These are phyloP conservation scores for Primulina huaijiensis DNA, from an alignment of 257 asterid species.

Conservation along the genomic window DNA sequence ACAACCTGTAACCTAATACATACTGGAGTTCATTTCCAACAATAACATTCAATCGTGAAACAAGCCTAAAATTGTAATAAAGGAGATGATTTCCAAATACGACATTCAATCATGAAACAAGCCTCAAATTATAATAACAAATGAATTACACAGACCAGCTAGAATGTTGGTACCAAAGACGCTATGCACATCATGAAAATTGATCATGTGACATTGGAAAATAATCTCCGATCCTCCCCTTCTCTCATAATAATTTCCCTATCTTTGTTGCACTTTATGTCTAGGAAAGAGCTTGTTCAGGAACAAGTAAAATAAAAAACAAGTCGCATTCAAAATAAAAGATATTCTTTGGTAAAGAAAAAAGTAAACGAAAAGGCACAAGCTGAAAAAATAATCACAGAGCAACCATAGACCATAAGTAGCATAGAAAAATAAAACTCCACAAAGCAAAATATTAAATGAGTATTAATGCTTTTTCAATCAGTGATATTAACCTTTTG, in stretches of 20 bases:
- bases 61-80: neutral
- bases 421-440: neutral
- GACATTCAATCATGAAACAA: slow-evolving; percentile 7
- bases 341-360: neutral
- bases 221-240: neutral
- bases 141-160: slow-evolving; percentile 3
- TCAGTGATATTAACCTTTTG: neutral
- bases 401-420: neutral
- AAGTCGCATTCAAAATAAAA: too few species aligned
- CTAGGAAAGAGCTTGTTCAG: neutral
- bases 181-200: slow-evolving; percentile 3
- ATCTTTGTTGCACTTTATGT: neutral
- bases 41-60: slow-evolving; percentile 4
- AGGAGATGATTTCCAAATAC: neutral
- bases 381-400: too few species aligned
- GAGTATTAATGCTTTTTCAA: neutral
- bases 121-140: slow-evolving; percentile 1
- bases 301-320: neutral
- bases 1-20: slow-evolving; percentile 11
- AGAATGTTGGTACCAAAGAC: slow-evolving; percentile 3
- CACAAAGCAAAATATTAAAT: neutral
- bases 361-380: neutral
- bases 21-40: slow-evolving; percentile 2
- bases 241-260: too few species aligned
- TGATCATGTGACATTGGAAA: neutral